Evolutionary conservation across 2,329 filamentous ascomycete genomes (phyloP), one percentile per base, ranked within the genome.

Genomic region (Cercospora sojina): DNA sequence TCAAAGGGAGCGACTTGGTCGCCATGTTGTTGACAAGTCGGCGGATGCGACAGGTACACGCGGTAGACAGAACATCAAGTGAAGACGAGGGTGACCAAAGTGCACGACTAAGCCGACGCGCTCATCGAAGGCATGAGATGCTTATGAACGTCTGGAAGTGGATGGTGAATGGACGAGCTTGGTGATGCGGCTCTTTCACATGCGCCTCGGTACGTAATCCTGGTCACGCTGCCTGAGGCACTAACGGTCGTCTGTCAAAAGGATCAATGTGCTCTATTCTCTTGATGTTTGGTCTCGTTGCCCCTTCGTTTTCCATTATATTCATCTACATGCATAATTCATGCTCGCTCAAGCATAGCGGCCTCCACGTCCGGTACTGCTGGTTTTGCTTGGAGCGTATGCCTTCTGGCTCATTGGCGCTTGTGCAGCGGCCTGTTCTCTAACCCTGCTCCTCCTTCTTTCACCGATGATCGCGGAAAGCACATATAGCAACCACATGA

Each of bases 401-500:
- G 55, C 60, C 59, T 70, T 64, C 58, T 61, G 59, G 43, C 61
- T 57, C n/a, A 38, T 53, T 20, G 58, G 41, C 9, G 41, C 23
- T 20, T 63, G 60, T 25, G 56, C 59, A 12, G 53, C 55, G 16
- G 59, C 38, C 60, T 62, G 27, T 53, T 27, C 23, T 55, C 59
- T 64, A 16, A 63, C 64, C 49, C 60, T 59, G 16, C 67, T 62
- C 31, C 67, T 56, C n/a, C 62, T 41, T 53, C 57, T 60, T 49
- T 72, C 70, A 10, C 70, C 70, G n/a, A 72, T 51, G 9, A 75
- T 56, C 6, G 69, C 73, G 27, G 71, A 68, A 18, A 68, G 66
- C 8, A 81, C 67, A 71, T 84, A 84, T 3, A 78, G 60, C 7
- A 82, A 55, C 56, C 79, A 83, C 59, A 86, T 78, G 12, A 84